Conservation (phyloP, 768 basidiomycete genomes). For the Rhizopogon roseolus region DNA sequence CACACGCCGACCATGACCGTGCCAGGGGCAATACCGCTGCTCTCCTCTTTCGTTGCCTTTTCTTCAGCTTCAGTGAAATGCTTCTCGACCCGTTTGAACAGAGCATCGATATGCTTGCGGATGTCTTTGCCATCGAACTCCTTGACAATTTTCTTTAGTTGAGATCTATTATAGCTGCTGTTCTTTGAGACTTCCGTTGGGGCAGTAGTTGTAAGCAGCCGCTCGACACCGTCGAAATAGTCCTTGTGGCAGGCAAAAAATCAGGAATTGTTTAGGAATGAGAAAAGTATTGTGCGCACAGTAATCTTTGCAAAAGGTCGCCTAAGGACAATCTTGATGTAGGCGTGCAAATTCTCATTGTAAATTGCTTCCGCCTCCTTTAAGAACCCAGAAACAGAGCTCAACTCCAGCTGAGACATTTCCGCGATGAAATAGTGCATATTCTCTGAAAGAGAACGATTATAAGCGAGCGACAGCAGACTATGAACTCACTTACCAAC, state of each 20-base stretch:
- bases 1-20: constrained; percentile 81
- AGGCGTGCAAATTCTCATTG: constrained; percentile 82
- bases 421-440: constrained; percentile 94
- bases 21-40: constrained; percentile 50
- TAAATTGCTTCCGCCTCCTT: constrained; percentile 79
- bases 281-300: constrained; percentile 39
- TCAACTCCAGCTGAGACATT: constrained; percentile 62
- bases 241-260: constrained; percentile 49
- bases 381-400: constrained; percentile 58
- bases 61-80: constrained; percentile 87
- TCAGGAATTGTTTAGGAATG: neutral
- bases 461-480: neutral
- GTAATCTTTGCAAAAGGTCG: constrained; percentile 84
- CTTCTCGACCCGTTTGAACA: constrained; percentile 92
- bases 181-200: constrained; percentile 74
- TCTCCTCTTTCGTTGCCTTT: constrained; percentile 50
- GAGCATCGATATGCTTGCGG: constrained; percentile 78
- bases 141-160: constrained; percentile 81
- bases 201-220: constrained; percentile 75
- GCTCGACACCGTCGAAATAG: constrained; percentile 90
- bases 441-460: constrained; percentile 58
- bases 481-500: constrained; percentile 60
- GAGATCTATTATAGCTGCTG: constrained; percentile 66
- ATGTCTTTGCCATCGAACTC: constrained; percentile 88
- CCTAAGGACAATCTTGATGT: constrained; percentile 82